phyloP scores from a whole-genome alignment of 805 yeast species.

The Kuraishia cidri region DNA sequence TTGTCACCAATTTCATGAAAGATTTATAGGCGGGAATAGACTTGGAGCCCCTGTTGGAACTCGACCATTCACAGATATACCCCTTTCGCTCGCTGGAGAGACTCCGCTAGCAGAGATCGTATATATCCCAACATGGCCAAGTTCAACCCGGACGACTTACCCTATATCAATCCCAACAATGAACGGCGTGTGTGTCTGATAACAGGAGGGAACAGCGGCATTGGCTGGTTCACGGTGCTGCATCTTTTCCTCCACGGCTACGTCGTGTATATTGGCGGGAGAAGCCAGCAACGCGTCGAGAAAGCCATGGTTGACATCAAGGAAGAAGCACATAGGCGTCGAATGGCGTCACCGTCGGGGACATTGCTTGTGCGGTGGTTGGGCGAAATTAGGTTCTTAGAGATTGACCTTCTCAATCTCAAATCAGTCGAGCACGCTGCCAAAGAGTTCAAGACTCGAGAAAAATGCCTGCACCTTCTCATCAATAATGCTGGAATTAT shows the following conservation, averaged over 20 bases:
- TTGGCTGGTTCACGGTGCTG: constrained; percentile 69
- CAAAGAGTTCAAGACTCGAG: constrained; percentile 31
- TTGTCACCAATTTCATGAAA: too few species aligned
- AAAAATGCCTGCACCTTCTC: constrained; percentile 46
- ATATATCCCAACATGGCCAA: not conserved
- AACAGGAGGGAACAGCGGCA: constrained; percentile 78
- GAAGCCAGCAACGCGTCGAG: constrained; percentile 46
- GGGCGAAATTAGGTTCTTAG: constrained; percentile 45
- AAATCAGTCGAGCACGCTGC: constrained; percentile 41
- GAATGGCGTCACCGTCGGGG: constrained; percentile 7
- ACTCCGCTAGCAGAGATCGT: too few species aligned
- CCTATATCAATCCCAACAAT: constrained; percentile 47
- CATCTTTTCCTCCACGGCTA: constrained; percentile 77
- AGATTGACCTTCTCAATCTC: constrained; percentile 45
- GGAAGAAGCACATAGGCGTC: constrained; percentile 37
- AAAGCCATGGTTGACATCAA: constrained; percentile 48
- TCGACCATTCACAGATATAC: too few species aligned
- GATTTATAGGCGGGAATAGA: too few species aligned
- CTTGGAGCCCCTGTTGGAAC: too few species aligned
- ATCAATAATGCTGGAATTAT: constrained; percentile 77
- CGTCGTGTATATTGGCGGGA: constrained; percentile 65
- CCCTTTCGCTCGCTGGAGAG: too few species aligned
- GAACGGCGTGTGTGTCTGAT: constrained; percentile 61
- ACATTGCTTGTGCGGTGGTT: too few species aligned
- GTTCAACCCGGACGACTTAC: constrained; percentile 35